Conservation (phyloP, 768 basidiomycete genomes). For the Lentinula sp. region DNA sequence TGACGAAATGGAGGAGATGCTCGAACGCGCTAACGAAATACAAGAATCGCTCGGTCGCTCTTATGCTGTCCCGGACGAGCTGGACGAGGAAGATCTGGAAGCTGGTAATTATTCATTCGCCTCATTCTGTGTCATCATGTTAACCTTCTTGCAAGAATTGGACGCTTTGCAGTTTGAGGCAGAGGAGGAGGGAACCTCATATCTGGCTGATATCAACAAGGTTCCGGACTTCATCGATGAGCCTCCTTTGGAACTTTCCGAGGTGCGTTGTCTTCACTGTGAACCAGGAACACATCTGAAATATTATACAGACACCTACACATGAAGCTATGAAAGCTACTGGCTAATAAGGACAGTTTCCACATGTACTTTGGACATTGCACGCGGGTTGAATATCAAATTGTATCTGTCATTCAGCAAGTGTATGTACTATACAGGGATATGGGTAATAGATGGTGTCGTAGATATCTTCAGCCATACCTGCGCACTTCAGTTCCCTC, state of each 20-base stretch:
- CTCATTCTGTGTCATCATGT: neutral
- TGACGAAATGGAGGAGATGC: constrained; percentile 95
- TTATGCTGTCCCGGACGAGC: constrained; percentile 94
- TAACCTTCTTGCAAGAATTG: constrained; percentile 54
- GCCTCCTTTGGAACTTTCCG: constrained; percentile 62
- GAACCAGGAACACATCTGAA: neutral
- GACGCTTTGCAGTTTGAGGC: constrained; percentile 90
- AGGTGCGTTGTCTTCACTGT: constrained; percentile 35
- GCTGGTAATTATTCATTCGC: constrained; percentile 50
- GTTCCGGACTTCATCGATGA: constrained; percentile 92
- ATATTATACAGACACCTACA: constrained; percentile 28
- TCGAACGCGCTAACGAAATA: constrained; percentile 97
- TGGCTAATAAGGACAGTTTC: constrained; percentile 18
- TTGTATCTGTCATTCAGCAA: neutral
- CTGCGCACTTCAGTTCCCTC: constrained; percentile 45
- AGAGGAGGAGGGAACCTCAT: constrained; percentile 87
- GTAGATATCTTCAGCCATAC: constrained; percentile 48
- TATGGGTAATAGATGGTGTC: neutral
- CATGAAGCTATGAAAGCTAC: constrained; percentile 56
- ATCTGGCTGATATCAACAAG: constrained; percentile 81
- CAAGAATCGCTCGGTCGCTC: constrained; percentile 91
- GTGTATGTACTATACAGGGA: neutral
- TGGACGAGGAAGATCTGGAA: constrained; percentile 96
- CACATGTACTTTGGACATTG: neutral
- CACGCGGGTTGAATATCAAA: neutral